Percentiles rank a stretch among this genome's conserved stretches.
Conservation (phyloP, 352 stramenopile genomes). For the Globisporangium abappressorium region DNA sequence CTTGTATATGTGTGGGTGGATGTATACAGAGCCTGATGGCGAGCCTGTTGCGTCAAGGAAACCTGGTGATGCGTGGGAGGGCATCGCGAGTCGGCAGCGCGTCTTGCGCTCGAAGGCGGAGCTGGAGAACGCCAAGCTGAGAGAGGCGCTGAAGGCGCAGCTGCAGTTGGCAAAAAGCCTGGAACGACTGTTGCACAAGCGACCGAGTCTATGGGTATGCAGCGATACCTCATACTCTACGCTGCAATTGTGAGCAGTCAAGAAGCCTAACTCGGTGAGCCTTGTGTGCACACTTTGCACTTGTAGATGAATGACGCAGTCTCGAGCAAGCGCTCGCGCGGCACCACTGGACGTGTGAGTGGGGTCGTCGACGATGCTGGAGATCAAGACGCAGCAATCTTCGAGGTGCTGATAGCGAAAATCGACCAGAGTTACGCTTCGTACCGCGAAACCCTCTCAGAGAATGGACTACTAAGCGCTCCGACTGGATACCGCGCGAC, state of each 20-base stretch:
- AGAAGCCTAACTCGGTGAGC: too few relatives aligned
- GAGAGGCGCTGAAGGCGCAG: slow-evolving; percentile 13
- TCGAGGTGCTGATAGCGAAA: slow-evolving; percentile 2
- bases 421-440: slow-evolving; percentile 10
- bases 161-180: slow-evolving; percentile 12
- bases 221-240: not conserved
- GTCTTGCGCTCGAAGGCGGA: slow-evolving; percentile 11
- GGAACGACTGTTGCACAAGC: slow-evolving; percentile 11
- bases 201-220: slow-evolving; percentile 17
- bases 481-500: not conserved
- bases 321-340: not conserved
- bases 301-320: slow-evolving; percentile 9
- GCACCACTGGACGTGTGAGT: not conserved
- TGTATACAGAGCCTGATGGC: not conserved
- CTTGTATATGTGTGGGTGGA: not conserved
- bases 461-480: not conserved
- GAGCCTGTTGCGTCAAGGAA: not conserved
- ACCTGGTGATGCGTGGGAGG: slow-evolving; percentile 11
- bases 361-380: not conserved
- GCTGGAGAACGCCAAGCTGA: slow-evolving; percentile 21
- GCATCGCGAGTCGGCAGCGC: slow-evolving; percentile 15
- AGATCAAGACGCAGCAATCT: not conserved
- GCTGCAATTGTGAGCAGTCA: too few relatives aligned
- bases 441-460: not conserved
- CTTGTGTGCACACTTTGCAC: not conserved